Evolutionary conservation across 208 protist species (phyloP).

Genomic region (Acanthamoeba sp.): DNA sequence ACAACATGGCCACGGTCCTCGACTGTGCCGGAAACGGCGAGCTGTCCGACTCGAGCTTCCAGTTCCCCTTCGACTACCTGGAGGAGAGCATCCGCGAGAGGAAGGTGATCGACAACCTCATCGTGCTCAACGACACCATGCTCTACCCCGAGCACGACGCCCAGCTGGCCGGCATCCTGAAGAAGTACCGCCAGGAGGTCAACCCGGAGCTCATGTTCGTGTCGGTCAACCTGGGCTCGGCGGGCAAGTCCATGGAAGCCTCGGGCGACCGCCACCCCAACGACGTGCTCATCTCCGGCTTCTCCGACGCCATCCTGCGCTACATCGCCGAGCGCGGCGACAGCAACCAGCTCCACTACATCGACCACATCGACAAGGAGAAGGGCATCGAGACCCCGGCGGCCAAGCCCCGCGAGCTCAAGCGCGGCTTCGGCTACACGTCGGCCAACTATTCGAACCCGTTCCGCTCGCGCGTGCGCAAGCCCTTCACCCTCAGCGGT

Average conservation of each 20-base stretch:
- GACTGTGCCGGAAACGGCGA: background rate
- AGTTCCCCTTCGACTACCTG: slow-evolving; percentile 76
- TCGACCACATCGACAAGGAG: slow-evolving; percentile 73
- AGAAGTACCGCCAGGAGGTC: slow-evolving; percentile 92
- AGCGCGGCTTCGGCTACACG: background rate
- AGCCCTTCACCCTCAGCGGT: background rate
- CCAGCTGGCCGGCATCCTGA: slow-evolving; percentile 86
- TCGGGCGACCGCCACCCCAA: slow-evolving; percentile 89
- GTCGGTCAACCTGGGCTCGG: slow-evolving; percentile 85
- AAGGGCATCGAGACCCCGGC: slow-evolving; percentile 34
- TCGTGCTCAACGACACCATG: slow-evolving; percentile 75
- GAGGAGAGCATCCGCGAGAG: slow-evolving; percentile 23
- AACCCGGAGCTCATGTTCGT: slow-evolving; percentile 94
- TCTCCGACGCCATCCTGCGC: slow-evolving; percentile 93
- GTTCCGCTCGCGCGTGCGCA: slow-evolving; percentile 52
- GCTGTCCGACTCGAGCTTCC: background rate
- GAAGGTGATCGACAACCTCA: slow-evolving; percentile 77
- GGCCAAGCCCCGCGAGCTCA: background rate
- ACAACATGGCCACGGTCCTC: slow-evolving; percentile 78
- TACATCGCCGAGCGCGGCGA: slow-evolving; percentile 92
- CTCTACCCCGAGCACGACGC: slow-evolving; percentile 19
- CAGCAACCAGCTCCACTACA: slow-evolving; percentile 76
- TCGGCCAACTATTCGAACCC: slow-evolving; percentile 54
- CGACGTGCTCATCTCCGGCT: slow-evolving; percentile 94
- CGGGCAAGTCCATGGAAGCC: background rate